These are phyloP conservation scores for Strobilomyces dryophilus DNA, from an alignment of 768 basidiomycete species.

Conservation along the genomic window DNA sequence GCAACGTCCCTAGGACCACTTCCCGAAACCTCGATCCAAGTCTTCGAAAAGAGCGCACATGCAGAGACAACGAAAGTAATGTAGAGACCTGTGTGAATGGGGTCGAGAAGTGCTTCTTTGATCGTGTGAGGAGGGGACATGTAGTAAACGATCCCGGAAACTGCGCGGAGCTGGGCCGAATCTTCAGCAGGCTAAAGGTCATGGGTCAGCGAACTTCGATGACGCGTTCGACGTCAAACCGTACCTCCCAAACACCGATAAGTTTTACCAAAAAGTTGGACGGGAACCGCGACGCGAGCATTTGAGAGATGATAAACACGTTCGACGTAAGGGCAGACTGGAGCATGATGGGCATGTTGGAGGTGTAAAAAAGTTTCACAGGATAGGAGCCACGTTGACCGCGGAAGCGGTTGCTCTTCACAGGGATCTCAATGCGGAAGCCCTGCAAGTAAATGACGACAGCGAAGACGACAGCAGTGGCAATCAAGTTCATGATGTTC, in stretches of 20 bases:
- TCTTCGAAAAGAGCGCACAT: conserved; percentile 97
- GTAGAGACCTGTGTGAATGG: conserved; percentile 89
- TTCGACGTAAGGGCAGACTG: conserved; percentile 91
- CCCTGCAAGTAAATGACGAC: conserved; percentile 98
- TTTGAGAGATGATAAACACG: conserved; percentile 94
- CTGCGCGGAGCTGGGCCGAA: conserved; percentile 85
- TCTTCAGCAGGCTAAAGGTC: conserved; percentile 80
- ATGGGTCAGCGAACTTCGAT: not conserved
- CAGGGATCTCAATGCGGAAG: conserved; percentile 97
- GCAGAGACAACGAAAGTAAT: conserved; percentile 90
- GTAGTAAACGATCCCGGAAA: conserved; percentile 93
- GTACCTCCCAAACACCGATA: conserved; percentile 97
- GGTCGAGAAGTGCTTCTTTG: conserved; percentile 83
- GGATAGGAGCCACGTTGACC: conserved; percentile 97
- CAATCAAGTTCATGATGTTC: conserved; percentile 96
- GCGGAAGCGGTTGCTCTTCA: conserved; percentile 93
- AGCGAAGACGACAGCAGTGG: conserved; percentile 88
- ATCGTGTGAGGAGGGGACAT: conserved; percentile 97
- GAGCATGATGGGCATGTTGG: conserved; percentile 99
- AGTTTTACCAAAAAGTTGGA: conserved; percentile 84
- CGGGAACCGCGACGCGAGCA: conserved; percentile 91
- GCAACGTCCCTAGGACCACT: conserved; percentile 94
- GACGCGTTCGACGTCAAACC: conserved; percentile 16
- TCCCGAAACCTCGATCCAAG: conserved; percentile 99
- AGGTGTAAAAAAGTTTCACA: conserved; percentile 97